A percentile compares a stretch with the other conserved stretches of the same genome.
Conservation (phyloP, 2,329 filamentous ascomycete genomes). For the Microsporum audouinii region DNA sequence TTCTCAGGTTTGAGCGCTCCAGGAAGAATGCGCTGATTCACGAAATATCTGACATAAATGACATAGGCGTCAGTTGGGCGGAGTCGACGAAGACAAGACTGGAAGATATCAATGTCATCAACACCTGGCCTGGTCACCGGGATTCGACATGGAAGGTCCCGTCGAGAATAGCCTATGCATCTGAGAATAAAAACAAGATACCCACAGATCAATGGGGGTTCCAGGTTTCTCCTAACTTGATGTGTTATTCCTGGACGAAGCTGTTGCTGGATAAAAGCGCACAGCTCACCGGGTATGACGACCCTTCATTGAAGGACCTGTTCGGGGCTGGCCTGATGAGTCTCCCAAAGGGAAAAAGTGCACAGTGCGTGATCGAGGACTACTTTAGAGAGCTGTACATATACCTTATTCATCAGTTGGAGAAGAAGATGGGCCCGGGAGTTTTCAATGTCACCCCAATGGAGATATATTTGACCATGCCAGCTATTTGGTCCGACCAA, state of each 20-base stretch:
- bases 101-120: constrained; percentile 17
- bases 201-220: constrained; percentile 18
- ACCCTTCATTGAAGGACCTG: constrained; percentile 8
- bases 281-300: constrained; percentile 16
- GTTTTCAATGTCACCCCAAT: constrained; percentile 13
- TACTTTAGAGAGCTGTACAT: constrained; percentile 18
- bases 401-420: constrained; percentile 14
- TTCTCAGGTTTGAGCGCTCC: constrained; percentile 9
- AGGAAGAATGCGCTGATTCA: background rate
- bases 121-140: constrained; percentile 18
- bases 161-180: constrained; percentile 20
- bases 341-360: constrained; percentile 12
- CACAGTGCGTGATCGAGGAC: constrained; percentile 18
- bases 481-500: constrained; percentile 15
- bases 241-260: constrained; percentile 23
- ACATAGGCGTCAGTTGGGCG: constrained; percentile 14
- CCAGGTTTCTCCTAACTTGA: constrained; percentile 17
- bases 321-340: constrained; percentile 4
- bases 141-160: constrained; percentile 18
- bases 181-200: constrained; percentile 14
- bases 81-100: constrained; percentile 12
- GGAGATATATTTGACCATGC: constrained; percentile 16
- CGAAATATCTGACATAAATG: background rate
- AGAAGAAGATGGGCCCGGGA: constrained; percentile 13
- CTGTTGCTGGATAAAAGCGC: constrained; percentile 19